A percentile compares a stretch with the other conserved stretches of the same genome.
Evolutionary conservation across 2,329 filamentous ascomycete species (phyloP).

Genomic region (Monosporascus sp.): DNA sequence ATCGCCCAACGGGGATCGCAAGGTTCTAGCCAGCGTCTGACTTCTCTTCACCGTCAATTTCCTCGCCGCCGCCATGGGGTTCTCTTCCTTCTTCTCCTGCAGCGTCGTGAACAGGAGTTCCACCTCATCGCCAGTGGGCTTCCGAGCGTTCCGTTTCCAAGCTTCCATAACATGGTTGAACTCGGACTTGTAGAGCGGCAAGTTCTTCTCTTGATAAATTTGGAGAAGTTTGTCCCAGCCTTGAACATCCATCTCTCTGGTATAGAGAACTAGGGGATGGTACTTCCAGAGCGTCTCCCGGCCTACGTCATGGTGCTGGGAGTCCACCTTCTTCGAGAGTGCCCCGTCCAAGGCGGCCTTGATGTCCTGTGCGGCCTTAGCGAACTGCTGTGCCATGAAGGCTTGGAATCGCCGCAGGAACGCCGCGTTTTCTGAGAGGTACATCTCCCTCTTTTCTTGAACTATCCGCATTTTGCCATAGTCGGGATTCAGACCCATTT

Average conservation of each 20-base stretch:
- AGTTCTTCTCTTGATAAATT: constrained; percentile 73
- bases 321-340: constrained; percentile 62
- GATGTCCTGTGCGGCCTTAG: constrained; percentile 66
- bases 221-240: constrained; percentile 79
- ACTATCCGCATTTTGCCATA: constrained; percentile 90
- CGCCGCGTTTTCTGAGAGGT: constrained; percentile 65
- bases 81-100: constrained; percentile 78
- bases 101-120: constrained; percentile 86
- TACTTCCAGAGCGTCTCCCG: constrained; percentile 80
- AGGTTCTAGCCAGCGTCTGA: constrained; percentile 73
- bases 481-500: constrained; percentile 59
- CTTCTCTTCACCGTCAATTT: constrained; percentile 93
- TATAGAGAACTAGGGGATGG: constrained; percentile 80
- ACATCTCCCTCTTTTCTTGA: constrained; percentile 90
- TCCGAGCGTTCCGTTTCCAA: constrained; percentile 76
- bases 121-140: constrained; percentile 68
- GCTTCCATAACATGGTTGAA: constrained; percentile 71
- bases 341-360: constrained; percentile 58
- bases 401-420: constrained; percentile 78
- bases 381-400: constrained; percentile 78
- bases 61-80: constrained; percentile 66
- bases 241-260: constrained; percentile 73
- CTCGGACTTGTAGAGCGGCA: constrained; percentile 73
- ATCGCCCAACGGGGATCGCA: constrained; percentile 64
- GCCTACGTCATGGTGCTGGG: constrained; percentile 64